Conservation (phyloP, 306 rosid species). For the Astragalus glycyphyllos region DNA sequence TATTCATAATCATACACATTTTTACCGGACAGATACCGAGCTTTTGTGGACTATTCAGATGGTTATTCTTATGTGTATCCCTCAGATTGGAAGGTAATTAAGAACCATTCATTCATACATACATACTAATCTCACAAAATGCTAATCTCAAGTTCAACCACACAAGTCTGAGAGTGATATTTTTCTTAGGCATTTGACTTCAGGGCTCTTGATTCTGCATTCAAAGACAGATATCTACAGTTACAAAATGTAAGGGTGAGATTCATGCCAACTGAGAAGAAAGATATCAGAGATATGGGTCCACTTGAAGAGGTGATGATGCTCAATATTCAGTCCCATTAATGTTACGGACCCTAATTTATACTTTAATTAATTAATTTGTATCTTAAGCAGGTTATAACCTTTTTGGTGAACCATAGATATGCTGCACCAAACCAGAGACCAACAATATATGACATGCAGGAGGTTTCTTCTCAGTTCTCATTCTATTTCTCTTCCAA, state of each 20-base stretch:
- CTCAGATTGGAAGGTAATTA: constrained; percentile 84
- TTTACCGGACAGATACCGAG: constrained; percentile 60
- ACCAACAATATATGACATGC: constrained; percentile 68
- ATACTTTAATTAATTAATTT: constrained; percentile 9
- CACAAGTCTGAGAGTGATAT: constrained; percentile 20
- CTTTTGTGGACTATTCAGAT: constrained; percentile 80
- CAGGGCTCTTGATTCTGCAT: constrained; percentile 95
- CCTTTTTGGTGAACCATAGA: constrained; percentile 69
- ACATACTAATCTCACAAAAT: background rate
- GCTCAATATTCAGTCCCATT: background rate
- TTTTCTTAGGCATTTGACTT: constrained; percentile 85
- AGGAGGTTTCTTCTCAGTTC: constrained; percentile 64
- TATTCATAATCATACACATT: constrained; percentile 37
- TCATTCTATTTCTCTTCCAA: too few relatives aligned
- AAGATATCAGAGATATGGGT: constrained; percentile 87
- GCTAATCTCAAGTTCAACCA: background rate
- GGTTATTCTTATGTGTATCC: constrained; percentile 93
- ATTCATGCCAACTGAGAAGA: constrained; percentile 85
- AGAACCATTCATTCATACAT: constrained; percentile 21
- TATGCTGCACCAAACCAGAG: constrained; percentile 89
- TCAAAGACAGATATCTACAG: constrained; percentile 80
- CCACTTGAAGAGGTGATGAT: constrained; percentile 79
- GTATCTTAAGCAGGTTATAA: constrained; percentile 55
- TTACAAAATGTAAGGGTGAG: constrained; percentile 90
- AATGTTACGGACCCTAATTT: background rate